phyloP scores from a whole-genome alignment of 305 asterid genomes.

The Fraxinus paxiana region DNA sequence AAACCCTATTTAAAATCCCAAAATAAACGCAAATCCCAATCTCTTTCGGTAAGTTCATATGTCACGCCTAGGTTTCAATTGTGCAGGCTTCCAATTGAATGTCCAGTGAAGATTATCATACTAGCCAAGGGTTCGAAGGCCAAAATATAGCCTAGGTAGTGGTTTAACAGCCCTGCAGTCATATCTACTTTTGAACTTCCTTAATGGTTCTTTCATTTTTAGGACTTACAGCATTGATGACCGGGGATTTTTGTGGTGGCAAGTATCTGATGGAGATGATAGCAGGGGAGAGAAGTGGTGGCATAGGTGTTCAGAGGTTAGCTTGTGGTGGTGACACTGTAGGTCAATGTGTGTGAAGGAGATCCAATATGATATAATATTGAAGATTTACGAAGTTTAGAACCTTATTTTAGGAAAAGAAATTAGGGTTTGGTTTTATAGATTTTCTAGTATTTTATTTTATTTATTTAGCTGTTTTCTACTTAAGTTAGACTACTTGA shows the following conservation, averaged over 20 bases:
- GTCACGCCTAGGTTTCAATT: neutral
- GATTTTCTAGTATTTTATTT: neutral
- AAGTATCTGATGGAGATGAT: neutral
- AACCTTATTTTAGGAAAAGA: neutral
- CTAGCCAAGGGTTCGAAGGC: neutral
- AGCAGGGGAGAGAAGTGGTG: neutral
- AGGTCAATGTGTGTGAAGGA: neutral
- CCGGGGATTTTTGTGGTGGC: neutral
- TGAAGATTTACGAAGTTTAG: neutral
- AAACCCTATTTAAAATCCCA: neutral
- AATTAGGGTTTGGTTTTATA: neutral
- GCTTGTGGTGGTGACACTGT: neutral
- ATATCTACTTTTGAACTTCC: neutral
- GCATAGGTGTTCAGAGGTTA: neutral
- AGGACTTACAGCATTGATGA: neutral
- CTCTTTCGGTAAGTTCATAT: neutral
- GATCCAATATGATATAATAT: neutral
- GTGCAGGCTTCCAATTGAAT: neutral
- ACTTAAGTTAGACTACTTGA: neutral
- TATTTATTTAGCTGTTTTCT: neutral
- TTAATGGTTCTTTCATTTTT: neutral
- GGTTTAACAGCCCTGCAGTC: neutral
- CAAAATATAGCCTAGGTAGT: neutral
- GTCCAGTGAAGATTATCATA: neutral
- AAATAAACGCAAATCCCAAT: neutral